Evolutionary conservation across 257 asterid genomes (phyloP), one percentile per base, ranked within the genome.

Genomic region (Rauvolfia tetraphylla): DNA sequence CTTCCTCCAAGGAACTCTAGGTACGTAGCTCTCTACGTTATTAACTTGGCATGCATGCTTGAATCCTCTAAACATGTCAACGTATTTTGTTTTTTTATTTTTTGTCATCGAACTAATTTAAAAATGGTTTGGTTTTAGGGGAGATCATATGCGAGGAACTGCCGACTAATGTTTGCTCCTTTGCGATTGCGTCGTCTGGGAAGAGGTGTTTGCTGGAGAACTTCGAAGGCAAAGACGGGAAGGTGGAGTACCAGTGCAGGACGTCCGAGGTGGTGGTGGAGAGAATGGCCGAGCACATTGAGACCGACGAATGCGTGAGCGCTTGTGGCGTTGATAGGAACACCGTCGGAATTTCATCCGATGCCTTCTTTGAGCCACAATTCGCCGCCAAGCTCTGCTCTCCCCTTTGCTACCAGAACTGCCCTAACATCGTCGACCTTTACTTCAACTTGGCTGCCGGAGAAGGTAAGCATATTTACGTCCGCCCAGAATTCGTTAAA

Each of bases 151-250:
- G 99, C 80, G 96, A 95, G 83, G 79, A 71, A 51, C 82, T 95
- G 63, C 96, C 98, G 0, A 62, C 80, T 62, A 63, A 84, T 18
- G 73, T 80, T 2, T 95, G 99, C 53, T 79, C 96, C 9, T 89
- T 88, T 61, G 83, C 98, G 42, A 84, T 95, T 38, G 86, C 97
- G 14, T 91, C 99, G 15, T 87, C 99, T 20, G 98, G 96, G 44
- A 89, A 95, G 85, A 88, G 99, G 75, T 95, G 98, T 76, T 83
- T 90, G 84, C 51, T 92, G 76, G 99, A 95, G 89, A 90, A 90
- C 39, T 84, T 63, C 79, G 38, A 56, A 36, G 61, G 65, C 31
- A 83, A 77, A 29, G 84, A 77, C 9, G 91, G 89, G 2, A 73
- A 66, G 78, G 74, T 78, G 8, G 83, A 78, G 2, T 88, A 85